These are phyloP conservation scores for Ophiostoma tasmaniense DNA, from an alignment of 2,329 filamentous ascomycete species.

Conservation along the genomic window DNA sequence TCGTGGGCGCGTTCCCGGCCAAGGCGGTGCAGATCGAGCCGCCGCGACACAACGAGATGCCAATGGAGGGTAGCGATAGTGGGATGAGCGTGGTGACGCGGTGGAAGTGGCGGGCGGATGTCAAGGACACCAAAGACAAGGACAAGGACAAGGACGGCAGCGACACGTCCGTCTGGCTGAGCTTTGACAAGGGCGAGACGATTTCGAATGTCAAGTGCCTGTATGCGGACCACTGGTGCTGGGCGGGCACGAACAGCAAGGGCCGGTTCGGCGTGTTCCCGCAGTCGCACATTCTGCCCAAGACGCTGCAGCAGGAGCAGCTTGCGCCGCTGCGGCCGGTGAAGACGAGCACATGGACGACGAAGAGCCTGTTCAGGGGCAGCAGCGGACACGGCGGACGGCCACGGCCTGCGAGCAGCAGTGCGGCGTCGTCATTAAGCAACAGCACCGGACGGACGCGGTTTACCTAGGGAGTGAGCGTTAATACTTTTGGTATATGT, in stretches of 20 bases:
- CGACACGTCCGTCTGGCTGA: slow-evolving; percentile 40
- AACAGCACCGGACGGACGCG: slow-evolving; percentile 18
- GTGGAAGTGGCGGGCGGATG: slow-evolving; percentile 43
- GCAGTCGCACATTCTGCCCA: slow-evolving; percentile 20
- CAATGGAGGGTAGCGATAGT: slow-evolving; percentile 38
- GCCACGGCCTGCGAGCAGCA: slow-evolving; percentile 19
- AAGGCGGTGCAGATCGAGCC: slow-evolving; percentile 41
- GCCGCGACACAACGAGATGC: slow-evolving; percentile 39
- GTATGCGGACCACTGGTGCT: slow-evolving; percentile 30
- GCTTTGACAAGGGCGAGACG: slow-evolving; percentile 56
- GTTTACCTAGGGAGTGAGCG: not conserved
- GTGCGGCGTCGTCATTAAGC: slow-evolving; percentile 16
- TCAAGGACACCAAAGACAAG: not conserved
- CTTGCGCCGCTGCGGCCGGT: slow-evolving; percentile 12
- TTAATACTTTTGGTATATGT: not conserved
- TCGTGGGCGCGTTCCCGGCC: slow-evolving; percentile 40
- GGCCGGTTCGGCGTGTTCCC: slow-evolving; percentile 31
- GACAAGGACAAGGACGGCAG: slow-evolving; percentile 24
- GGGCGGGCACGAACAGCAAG: slow-evolving; percentile 30
- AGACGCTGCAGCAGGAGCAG: slow-evolving; percentile 19
- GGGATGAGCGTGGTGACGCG: slow-evolving; percentile 40
- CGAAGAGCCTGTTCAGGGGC: slow-evolving; percentile 16
- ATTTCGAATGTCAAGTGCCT: slow-evolving; percentile 55
- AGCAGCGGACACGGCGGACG: not conserved
- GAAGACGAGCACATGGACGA: slow-evolving; percentile 16